A percentile compares a stretch with the other conserved stretches of the same genome.
These are phyloP conservation scores for Trichoderma afroharzianum DNA, from an alignment of 2,329 filamentous ascomycete species.

Conservation along the genomic window DNA sequence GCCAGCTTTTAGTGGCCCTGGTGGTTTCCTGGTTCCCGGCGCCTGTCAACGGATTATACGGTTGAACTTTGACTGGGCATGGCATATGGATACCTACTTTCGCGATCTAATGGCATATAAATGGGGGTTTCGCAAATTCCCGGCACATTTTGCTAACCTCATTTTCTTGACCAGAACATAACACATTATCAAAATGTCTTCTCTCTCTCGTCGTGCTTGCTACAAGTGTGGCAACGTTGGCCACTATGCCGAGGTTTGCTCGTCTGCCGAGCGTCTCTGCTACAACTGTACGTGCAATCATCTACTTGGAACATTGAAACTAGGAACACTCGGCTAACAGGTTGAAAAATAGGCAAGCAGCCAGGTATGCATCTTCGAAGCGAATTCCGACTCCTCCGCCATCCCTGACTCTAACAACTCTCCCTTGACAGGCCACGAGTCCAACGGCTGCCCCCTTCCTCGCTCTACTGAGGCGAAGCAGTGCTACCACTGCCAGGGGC, in stretches of 20 bases:
- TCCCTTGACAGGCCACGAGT: conserved; percentile 69
- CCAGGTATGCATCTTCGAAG: conserved; percentile 49
- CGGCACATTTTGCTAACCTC: conserved; percentile 37
- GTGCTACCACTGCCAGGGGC: conserved; percentile 99
- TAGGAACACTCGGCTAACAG: conserved; percentile 23
- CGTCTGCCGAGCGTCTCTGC: conserved; percentile 95
- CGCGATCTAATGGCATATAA: not conserved
- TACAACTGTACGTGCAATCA: conserved; percentile 81
- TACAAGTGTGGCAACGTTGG: conserved; percentile 82
- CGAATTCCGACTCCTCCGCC: not conserved
- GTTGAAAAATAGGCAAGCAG: conserved; percentile 63
- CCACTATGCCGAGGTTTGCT: conserved; percentile 87
- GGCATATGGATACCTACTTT: not conserved
- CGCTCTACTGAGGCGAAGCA: conserved; percentile 98
- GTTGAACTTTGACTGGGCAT: conserved; percentile 4
- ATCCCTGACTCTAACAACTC: conserved; percentile 3
- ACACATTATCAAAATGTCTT: conserved; percentile 61
- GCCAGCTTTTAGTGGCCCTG: not conserved
- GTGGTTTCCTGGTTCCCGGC: not conserved
- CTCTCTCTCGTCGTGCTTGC: conserved; percentile 76
- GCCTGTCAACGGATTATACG: not conserved
- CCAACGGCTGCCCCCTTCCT: conserved; percentile 93
- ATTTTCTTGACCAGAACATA: conserved; percentile 35
- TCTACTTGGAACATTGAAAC: not conserved
- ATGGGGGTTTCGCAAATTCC: not conserved